These are phyloP conservation scores for Trichoderma guizhouense DNA, from an alignment of 2,329 filamentous ascomycete genomes.

Conservation along the genomic window DNA sequence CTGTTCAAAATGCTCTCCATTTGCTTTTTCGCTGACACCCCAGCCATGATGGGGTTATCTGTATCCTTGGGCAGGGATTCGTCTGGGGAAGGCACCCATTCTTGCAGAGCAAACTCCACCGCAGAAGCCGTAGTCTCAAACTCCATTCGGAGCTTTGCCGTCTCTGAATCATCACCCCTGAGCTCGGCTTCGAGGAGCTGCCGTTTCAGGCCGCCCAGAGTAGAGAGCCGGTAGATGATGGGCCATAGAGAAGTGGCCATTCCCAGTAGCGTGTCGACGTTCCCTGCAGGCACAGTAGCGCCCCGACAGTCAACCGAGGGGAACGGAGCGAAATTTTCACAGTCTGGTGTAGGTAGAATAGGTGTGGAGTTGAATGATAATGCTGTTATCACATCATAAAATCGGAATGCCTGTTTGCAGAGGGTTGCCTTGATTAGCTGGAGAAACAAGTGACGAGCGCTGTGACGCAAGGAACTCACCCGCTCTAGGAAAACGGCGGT, in stretches of 20 bases:
- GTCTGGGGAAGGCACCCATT: slow-evolving; percentile 53
- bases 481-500: slow-evolving; percentile 58
- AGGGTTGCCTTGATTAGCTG: slow-evolving; percentile 24
- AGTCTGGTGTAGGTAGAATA: slow-evolving; percentile 48
- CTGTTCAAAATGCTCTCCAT: slow-evolving; percentile 57
- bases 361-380: slow-evolving; percentile 59
- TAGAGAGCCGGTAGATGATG: slow-evolving; percentile 59
- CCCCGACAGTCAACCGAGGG: slow-evolving; percentile 44
- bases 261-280: slow-evolving; percentile 58
- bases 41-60: slow-evolving; percentile 26
- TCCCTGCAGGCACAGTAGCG: slow-evolving; percentile 46
- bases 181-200: slow-evolving; percentile 47
- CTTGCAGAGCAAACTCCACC: slow-evolving; percentile 53
- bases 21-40: slow-evolving; percentile 22
- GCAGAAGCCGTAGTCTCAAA: slow-evolving; percentile 51
- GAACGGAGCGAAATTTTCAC: slow-evolving; percentile 45
- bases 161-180: slow-evolving; percentile 41
- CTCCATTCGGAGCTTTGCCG: slow-evolving; percentile 47
- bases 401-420: slow-evolving; percentile 53
- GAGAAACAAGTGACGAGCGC: too few species aligned
- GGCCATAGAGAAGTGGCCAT: slow-evolving; percentile 63
- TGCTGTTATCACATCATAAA: slow-evolving; percentile 63
- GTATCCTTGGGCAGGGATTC: slow-evolving; percentile 23
- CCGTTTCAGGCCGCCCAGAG: slow-evolving; percentile 50
- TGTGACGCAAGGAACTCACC: slow-evolving; percentile 36